Conservation (phyloP, 345 rosid species). For the Carallia pectinifolia region DNA sequence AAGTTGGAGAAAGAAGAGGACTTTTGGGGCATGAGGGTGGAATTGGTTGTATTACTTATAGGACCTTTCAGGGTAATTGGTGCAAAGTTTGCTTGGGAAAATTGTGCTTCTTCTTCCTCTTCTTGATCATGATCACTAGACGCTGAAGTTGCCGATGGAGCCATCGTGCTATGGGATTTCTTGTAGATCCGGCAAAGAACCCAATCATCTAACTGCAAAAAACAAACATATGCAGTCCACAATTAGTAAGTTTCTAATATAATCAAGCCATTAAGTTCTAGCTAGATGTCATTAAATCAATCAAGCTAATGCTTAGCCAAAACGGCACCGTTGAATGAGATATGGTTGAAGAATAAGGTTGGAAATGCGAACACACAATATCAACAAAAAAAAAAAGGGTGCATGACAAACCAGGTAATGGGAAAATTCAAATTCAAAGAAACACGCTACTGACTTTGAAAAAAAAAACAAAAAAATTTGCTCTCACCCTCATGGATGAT, state of each 20-base stretch:
- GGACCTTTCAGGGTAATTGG: constrained; percentile 28
- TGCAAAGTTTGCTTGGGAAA: constrained; percentile 31
- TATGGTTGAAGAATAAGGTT: too few relatives aligned
- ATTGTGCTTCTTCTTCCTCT: constrained; percentile 42
- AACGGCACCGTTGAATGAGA: too few relatives aligned
- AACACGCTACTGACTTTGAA: background rate
- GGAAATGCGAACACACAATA: too few relatives aligned
- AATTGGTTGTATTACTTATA: constrained; percentile 18
- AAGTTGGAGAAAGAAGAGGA: constrained; percentile 75
- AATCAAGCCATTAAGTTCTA: too few relatives aligned
- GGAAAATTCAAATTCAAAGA: too few relatives aligned
- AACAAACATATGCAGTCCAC: background rate
- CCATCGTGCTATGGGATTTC: constrained; percentile 48
- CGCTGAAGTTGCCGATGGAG: constrained; percentile 29
- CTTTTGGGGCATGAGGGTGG: constrained; percentile 53
- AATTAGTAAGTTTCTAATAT: too few relatives aligned
- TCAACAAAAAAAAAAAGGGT: too few relatives aligned
- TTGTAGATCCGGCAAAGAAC: constrained; percentile 96
- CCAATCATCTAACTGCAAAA: constrained; percentile 91
- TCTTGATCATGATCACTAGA: constrained; percentile 62
- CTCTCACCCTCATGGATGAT: constrained; percentile 89
- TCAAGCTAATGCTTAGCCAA: too few relatives aligned
- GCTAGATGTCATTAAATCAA: too few relatives aligned
- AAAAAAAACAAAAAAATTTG: background rate
- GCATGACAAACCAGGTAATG: too few relatives aligned